Evolutionary conservation across 2,329 filamentous ascomycete species (phyloP).

Genomic region (Talaromyces sp.): DNA sequence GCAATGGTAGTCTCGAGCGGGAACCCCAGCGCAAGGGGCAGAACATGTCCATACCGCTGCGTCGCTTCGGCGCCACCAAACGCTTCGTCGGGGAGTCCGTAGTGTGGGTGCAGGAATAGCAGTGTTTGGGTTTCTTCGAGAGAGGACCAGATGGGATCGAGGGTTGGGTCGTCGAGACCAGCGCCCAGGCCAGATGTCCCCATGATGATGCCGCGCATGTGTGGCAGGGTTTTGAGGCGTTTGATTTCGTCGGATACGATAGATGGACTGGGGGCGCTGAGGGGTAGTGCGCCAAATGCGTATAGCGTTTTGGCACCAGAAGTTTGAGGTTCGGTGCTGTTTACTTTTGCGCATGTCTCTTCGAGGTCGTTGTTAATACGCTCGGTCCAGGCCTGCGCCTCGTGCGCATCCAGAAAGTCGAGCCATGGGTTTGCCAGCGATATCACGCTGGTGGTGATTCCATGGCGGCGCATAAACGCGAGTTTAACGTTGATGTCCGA

Average conservation of each 20-base stretch:
- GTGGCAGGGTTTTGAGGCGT: constrained; percentile 55
- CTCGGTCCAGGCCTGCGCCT: constrained; percentile 59
- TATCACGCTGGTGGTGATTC: constrained; percentile 76
- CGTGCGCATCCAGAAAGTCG: constrained; percentile 64
- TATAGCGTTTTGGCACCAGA: constrained; percentile 63
- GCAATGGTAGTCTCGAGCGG: constrained; percentile 91
- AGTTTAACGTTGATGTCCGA: constrained; percentile 75
- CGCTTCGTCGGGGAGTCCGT: constrained; percentile 74
- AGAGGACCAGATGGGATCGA: constrained; percentile 68
- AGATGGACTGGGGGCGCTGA: constrained; percentile 60
- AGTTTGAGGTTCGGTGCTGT: constrained; percentile 11
- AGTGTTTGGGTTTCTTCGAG: constrained; percentile 60
- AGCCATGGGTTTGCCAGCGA: constrained; percentile 93
- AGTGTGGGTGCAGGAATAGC: constrained; percentile 87
- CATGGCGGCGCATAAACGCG: constrained; percentile 79
- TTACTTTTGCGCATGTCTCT: constrained; percentile 56
- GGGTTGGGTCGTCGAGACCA: constrained; percentile 69
- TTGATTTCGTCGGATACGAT: constrained; percentile 59
- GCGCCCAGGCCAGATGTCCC: constrained; percentile 75
- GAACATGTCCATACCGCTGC: constrained; percentile 76
- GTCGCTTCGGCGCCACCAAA: constrained; percentile 70
- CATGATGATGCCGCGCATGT: constrained; percentile 80
- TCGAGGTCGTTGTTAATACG: constrained; percentile 76
- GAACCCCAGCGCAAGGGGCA: constrained; percentile 80
- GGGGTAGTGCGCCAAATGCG: constrained; percentile 76